A percentile compares a stretch with the other conserved stretches of the same genome.
These are phyloP conservation scores for Rhynchospora pubera DNA, from an alignment of 176 grass and related monocot genomes.

Conservation along the genomic window DNA sequence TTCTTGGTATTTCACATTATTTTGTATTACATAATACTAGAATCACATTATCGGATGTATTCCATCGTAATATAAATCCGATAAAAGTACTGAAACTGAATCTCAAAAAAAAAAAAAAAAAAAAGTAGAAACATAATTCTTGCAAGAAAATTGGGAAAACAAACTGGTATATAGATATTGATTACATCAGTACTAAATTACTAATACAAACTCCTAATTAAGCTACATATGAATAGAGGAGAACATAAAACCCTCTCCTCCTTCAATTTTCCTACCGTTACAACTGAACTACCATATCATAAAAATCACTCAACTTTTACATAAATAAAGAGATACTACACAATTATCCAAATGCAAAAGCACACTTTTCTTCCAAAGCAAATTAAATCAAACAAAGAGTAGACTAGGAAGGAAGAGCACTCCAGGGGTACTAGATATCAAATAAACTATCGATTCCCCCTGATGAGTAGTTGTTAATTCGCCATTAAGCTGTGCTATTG, in stretches of 20 bases:
- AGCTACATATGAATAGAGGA: conserved; percentile 20
- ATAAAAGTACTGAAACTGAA: not conserved
- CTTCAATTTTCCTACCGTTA: conserved; percentile 9
- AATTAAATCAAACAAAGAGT: conserved; percentile 1
- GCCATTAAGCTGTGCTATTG: not conserved
- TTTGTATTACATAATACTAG: not conserved
- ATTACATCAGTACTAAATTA: conserved; percentile 9
- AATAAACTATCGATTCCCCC: conserved; percentile 15
- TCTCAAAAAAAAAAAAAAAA: not conserved
- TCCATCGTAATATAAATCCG: not conserved
- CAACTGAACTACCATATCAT: not conserved
- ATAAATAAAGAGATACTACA: not conserved
- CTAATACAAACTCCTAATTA: conserved; percentile 17
- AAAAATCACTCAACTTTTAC: not conserved
- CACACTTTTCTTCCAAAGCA: no score
- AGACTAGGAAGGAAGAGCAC: not conserved
- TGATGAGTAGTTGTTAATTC: not conserved
- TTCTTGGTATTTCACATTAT: not conserved
- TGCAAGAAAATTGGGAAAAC: not conserved
- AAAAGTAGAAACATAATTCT: not conserved
- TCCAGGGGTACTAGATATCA: conserved; percentile 17
- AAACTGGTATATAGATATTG: not conserved
- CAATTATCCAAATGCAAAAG: no score
- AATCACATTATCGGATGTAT: not conserved
- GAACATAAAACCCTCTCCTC: conserved; percentile 31